A percentile compares a stretch with the other conserved stretches of the same genome.
Evolutionary conservation across 192 early-diverging fungal genomes (phyloP).

Genomic region (Coemansia biformis): DNA sequence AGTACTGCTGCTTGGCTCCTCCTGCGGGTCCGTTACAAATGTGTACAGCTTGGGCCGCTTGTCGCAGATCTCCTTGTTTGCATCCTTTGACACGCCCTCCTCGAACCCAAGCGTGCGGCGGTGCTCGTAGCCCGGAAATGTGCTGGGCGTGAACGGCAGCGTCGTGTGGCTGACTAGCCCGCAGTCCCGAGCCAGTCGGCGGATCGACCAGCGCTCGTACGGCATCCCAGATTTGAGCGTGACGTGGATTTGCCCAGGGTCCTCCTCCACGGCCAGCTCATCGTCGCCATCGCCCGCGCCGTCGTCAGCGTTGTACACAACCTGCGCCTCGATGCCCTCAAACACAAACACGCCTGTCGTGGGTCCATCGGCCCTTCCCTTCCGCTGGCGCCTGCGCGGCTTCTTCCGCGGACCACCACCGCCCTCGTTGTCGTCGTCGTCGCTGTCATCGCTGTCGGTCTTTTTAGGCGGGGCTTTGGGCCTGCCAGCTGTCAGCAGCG

Average conservation of each 20-base stretch:
- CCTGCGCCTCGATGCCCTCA: constrained; percentile 30
- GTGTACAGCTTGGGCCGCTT: constrained; percentile 63
- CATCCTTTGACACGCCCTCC: constrained; percentile 65
- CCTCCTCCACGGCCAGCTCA: neutral
- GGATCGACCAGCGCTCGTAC: constrained; percentile 85
- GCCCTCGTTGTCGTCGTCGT: no score
- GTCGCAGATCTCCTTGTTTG: constrained; percentile 73
- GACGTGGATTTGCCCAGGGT: constrained; percentile 68
- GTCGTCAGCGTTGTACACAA: constrained; percentile 11
- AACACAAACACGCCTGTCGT: constrained; percentile 19
- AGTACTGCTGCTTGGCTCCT: no score
- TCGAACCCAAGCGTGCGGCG: constrained; percentile 93
- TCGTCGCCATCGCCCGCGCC: constrained; percentile 14
- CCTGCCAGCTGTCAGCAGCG: constrained; percentile 49
- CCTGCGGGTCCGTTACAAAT: constrained; percentile 57
- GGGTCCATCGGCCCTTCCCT: neutral
- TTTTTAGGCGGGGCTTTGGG: neutral
- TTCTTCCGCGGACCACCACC: no score
- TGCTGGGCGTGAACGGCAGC: constrained; percentile 58
- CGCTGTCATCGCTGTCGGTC: constrained; percentile 1
- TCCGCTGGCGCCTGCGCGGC: constrained; percentile 1
- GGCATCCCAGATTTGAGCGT: constrained; percentile 80
- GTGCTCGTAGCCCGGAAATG: constrained; percentile 86
- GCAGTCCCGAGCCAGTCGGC: constrained; percentile 68
- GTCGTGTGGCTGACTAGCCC: constrained; percentile 52